Base-by-base conservation (phyloP, 495 filamentous ascomycete genomes). In the Lepidopterella palustris region DNA sequence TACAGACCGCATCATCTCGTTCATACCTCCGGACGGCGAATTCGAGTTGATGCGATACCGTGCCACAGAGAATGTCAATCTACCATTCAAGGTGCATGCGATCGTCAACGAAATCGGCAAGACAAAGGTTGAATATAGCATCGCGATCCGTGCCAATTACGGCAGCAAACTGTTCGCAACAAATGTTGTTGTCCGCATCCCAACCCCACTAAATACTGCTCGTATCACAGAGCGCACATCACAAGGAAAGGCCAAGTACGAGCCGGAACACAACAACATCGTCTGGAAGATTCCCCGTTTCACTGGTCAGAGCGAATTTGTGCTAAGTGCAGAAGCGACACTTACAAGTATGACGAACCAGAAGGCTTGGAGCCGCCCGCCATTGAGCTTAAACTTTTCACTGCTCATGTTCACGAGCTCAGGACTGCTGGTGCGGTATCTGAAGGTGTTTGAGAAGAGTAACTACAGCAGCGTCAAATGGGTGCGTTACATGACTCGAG, bases 11-110 rank as follows among this genome's bases (percentile, higher is more conserved):
- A 99, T 95, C 71, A 99, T 99, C 74, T 92, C 87, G 23, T 99
- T 99, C 74, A 84, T 99, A 31, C 95, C 95, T 32, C 95, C 95
- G 25, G 95, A 99, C 75, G 95, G 95, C 62, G 92, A 97, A 67
- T 99, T 99, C 74, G 95, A 99, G 77, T 82, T 99, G 57, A 99
- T 99, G 95, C 87, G 91, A 21, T 99, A 99, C 76, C 90, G 95
- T 62, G 92, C 95, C n/a, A 97, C 93, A 21, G 95, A 99, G 73
- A 97, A 99, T 69, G 92, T 99, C 70, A 99, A 99, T 71, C 80
- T 99, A 15, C 95, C 95, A 6, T 99, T 99, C 82, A 96, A 96
- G 73, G 90, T 99, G 54, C 95, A 97, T 71, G 92, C 92, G 61
- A 99, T 97, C 67, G 93, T 99, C 67, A 95, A 95, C 70, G 95